These are phyloP conservation scores for Cutaneotrichosporon curvatum DNA, from an alignment of 1,284 basidiomycete species.

Conservation along the genomic window DNA sequence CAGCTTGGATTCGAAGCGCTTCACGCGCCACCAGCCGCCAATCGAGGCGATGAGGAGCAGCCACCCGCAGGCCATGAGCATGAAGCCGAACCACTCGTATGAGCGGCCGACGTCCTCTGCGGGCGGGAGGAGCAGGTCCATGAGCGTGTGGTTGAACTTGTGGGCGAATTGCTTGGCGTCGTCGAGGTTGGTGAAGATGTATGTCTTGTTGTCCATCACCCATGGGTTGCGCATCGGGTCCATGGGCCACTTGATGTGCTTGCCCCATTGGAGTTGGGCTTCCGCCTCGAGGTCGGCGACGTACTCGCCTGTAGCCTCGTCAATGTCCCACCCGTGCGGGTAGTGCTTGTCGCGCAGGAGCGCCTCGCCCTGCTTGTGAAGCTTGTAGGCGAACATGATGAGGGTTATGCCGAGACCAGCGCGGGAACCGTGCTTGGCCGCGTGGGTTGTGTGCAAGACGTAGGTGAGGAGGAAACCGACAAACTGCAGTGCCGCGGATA, in stretches of 20 bases:
- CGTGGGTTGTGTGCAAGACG: conserved; percentile 87
- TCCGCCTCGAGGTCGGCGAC: conserved; percentile 30
- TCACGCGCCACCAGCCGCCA: conserved; percentile 75
- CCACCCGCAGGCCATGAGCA: conserved; percentile 90
- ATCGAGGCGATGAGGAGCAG: conserved; percentile 73
- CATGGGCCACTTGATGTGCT: background rate
- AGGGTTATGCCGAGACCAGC: conserved; percentile 91
- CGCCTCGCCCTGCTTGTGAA: conserved; percentile 52
- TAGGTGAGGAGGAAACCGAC: conserved; percentile 91
- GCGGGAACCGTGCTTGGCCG: conserved; percentile 86
- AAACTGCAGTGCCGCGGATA: conserved; percentile 95
- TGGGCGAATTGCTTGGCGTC: conserved; percentile 42
- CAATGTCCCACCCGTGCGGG: conserved; percentile 32
- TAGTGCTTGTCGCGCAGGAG: conserved; percentile 38
- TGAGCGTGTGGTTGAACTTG: conserved; percentile 38
- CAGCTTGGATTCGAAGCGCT: conserved; percentile 51
- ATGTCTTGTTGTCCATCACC: background rate
- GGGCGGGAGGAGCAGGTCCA: conserved; percentile 28
- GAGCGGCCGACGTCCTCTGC: conserved; percentile 46
- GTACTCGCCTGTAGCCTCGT: conserved; percentile 19
- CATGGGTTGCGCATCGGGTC: background rate
- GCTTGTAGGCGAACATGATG: conserved; percentile 85
- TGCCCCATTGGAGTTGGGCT: background rate
- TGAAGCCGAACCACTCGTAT: conserved; percentile 77
- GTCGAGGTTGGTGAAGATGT: conserved; percentile 44